Evolutionary conservation across 345 rosid genomes (phyloP).

Genomic region (Moricandia arvensis): DNA sequence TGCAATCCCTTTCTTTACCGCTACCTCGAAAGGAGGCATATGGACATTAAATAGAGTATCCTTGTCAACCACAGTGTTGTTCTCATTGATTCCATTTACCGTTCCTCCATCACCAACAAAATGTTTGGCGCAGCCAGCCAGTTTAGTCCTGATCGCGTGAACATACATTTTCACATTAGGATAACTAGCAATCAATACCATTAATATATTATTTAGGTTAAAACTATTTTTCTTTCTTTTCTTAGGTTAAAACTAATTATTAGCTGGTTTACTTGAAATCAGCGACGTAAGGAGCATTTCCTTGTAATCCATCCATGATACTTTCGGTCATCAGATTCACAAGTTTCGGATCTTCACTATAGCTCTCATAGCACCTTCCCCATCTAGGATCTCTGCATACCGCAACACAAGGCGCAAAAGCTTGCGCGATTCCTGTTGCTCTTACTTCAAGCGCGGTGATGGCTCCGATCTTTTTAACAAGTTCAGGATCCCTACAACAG

Average conservation of each 20-base stretch:
- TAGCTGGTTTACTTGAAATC: slow-evolving; percentile 16
- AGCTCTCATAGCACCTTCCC: slow-evolving; percentile 96
- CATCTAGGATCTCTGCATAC: slow-evolving; percentile 98
- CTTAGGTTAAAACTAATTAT: not conserved
- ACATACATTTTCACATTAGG: slow-evolving; percentile 4
- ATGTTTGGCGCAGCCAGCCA: slow-evolving; percentile 93
- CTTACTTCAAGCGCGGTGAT: slow-evolving; percentile 88
- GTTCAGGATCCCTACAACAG: slow-evolving; percentile 63
- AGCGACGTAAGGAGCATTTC: slow-evolving; percentile 62
- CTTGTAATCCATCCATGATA: slow-evolving; percentile 76
- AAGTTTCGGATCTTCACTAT: slow-evolving; percentile 68
- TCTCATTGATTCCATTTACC: slow-evolving; percentile 61
- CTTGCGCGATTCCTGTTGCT: slow-evolving; percentile 78
- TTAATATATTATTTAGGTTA: not conserved
- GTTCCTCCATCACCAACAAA: slow-evolving; percentile 97
- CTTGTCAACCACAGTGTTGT: slow-evolving; percentile 54
- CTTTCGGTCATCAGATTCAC: slow-evolving; percentile 71
- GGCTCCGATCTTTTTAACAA: slow-evolving; percentile 76
- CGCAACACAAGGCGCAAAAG: slow-evolving; percentile 87
- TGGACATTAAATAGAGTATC: slow-evolving; percentile 62
- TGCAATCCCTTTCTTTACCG: slow-evolving; percentile 78
- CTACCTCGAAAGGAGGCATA: slow-evolving; percentile 67
- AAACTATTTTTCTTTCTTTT: not conserved
- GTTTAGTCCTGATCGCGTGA: slow-evolving; percentile 48
- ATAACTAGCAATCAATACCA: not conserved